phyloP scores from a whole-genome alignment of 2,329 filamentous ascomycete genomes.

The Aspergillus alliaceus region DNA sequence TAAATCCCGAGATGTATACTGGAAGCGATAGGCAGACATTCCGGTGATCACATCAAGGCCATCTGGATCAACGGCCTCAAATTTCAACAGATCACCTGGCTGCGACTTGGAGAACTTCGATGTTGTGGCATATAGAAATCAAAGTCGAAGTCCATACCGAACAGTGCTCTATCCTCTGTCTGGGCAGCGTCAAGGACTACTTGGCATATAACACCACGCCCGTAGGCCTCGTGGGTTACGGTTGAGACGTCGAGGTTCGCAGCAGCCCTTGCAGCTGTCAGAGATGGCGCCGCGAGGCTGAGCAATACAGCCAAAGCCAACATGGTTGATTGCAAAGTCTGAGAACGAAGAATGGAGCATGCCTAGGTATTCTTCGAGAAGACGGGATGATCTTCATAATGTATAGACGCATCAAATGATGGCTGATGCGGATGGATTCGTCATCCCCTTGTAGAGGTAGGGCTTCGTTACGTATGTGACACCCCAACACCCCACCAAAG shows the following conservation, averaged over 20 bases:
- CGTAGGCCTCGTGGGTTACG: neutral
- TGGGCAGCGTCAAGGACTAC: neutral
- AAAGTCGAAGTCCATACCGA: slow-evolving; percentile 5
- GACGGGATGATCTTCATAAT: neutral
- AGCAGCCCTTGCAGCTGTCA: neutral
- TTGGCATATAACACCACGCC: neutral
- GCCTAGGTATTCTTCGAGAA: neutral
- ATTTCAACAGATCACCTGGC: slow-evolving; percentile 12
- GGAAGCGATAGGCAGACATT: slow-evolving; percentile 3
- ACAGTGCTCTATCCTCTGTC: slow-evolving; percentile 12
- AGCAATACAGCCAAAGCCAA: neutral
- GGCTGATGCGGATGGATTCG: neutral
- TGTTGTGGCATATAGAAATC: slow-evolving; percentile 11
- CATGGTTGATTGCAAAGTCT: neutral
- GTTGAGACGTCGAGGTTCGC: neutral
- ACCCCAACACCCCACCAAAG: no score
- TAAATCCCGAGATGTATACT: slow-evolving; percentile 5
- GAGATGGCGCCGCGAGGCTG: neutral
- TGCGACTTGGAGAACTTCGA: slow-evolving; percentile 6
- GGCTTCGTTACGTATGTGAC: no score
- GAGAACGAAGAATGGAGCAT: neutral
- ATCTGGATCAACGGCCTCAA: slow-evolving; percentile 1
- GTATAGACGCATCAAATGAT: neutral
- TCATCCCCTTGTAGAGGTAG: neutral
- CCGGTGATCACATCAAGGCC: neutral